Evolutionary conservation across 257 asterid species (phyloP).

Genomic region (Oldenlandia corymbosa): DNA sequence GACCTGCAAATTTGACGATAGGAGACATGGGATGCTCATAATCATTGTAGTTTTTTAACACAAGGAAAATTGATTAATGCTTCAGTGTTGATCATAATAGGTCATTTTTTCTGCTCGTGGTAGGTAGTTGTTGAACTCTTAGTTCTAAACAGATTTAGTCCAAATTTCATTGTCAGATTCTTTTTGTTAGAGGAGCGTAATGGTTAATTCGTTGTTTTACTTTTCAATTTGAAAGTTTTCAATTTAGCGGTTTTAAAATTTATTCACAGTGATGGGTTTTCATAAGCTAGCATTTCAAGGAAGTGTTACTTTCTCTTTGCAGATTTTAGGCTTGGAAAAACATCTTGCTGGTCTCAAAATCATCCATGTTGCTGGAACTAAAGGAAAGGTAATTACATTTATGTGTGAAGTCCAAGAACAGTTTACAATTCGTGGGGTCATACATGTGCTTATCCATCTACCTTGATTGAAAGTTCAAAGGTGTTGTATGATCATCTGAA

Average conservation of each 20-base stretch:
- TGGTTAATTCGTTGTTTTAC: background rate
- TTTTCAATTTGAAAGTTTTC: background rate
- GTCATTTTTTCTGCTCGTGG: no score
- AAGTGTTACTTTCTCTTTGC: slow-evolving; percentile 23
- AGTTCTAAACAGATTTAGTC: no score
- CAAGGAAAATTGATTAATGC: no score
- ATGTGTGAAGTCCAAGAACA: background rate
- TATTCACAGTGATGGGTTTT: no score
- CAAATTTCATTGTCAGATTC: background rate
- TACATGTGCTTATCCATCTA: background rate
- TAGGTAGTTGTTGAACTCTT: no score
- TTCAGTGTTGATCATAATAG: no score
- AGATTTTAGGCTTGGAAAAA: slow-evolving; percentile 78
- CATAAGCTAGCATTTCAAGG: background rate
- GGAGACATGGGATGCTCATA: background rate
- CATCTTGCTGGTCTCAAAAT: slow-evolving; percentile 52
- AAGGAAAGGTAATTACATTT: slow-evolving; percentile 68
- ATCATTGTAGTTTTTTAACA: background rate
- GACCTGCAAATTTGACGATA: background rate
- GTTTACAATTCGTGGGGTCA: no score
- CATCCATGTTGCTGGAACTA: slow-evolving; percentile 88
- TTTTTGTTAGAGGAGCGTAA: background rate
- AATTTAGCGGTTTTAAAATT: no score
- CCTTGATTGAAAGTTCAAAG: background rate
- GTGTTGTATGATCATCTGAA: background rate